Conservation (phyloP, 2,329 filamentous ascomycete species). For the Ophiostoma triangulosporum region DNA sequence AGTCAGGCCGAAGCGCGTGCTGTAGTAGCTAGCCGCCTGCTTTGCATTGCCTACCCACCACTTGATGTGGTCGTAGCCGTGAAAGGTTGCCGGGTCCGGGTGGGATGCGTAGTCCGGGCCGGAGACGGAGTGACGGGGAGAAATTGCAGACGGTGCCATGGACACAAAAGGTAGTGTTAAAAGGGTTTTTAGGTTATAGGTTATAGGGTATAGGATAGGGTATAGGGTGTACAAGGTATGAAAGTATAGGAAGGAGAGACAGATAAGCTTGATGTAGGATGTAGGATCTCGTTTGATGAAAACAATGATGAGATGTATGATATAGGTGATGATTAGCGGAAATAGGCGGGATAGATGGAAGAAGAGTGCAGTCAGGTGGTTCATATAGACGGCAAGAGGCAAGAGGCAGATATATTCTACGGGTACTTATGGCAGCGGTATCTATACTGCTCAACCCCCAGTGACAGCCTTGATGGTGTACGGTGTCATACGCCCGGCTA, state of each 20-base stretch:
- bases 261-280: too few relatives aligned
- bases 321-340: too few relatives aligned
- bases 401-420: too few relatives aligned
- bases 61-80: slow-evolving; percentile 82
- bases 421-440: too few relatives aligned
- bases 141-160: slow-evolving; percentile 49
- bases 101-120: background rate
- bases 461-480: too few relatives aligned
- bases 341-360: too few relatives aligned
- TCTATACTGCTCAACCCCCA: too few relatives aligned
- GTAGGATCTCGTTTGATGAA: too few relatives aligned
- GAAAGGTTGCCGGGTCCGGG: slow-evolving; percentile 39
- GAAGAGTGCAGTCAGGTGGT: too few relatives aligned
- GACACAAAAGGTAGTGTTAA: slow-evolving; percentile 16
- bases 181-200: background rate
- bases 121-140: slow-evolving; percentile 19
- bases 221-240: background rate
- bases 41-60: slow-evolving; percentile 98
- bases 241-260: too few relatives aligned
- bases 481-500: background rate
- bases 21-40: slow-evolving; percentile 83
- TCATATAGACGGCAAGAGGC: too few relatives aligned
- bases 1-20: slow-evolving; percentile 73
- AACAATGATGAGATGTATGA: too few relatives aligned
- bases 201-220: background rate